Conservation (phyloP, 2,329 filamentous ascomycete genomes). For the Fusarium begoniae region DNA sequence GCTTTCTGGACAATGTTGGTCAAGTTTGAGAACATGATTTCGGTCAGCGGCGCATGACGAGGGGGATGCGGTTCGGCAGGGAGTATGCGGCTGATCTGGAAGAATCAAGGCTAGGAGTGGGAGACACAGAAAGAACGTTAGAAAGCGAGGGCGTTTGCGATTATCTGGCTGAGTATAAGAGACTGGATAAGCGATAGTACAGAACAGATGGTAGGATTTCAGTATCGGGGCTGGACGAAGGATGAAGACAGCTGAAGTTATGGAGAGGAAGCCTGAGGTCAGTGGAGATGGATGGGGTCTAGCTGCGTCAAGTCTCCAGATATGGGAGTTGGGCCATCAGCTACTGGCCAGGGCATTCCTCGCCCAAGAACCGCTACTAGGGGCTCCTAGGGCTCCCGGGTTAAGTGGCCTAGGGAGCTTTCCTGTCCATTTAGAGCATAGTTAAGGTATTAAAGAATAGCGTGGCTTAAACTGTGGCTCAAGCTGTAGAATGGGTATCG, state of each 20-base stretch:
- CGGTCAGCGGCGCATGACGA: slow-evolving; percentile 53
- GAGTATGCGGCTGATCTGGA: slow-evolving; percentile 21
- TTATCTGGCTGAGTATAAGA: not conserved
- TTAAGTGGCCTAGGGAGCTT: not conserved
- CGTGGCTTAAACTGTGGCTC: slow-evolving; percentile 12
- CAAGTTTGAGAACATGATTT: slow-evolving; percentile 68
- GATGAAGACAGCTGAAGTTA: slow-evolving; percentile 22
- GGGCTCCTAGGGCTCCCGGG: not conserved
- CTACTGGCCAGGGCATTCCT: slow-evolving; percentile 34
- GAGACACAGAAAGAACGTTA: not conserved
- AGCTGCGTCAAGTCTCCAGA: slow-evolving; percentile 32
- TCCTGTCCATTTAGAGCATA: not conserved
- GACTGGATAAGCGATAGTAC: not conserved
- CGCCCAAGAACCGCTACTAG: slow-evolving; percentile 23
- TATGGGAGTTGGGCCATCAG: slow-evolving; percentile 19
- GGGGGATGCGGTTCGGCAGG: slow-evolving; percentile 26
- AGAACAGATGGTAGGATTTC: slow-evolving; percentile 5
- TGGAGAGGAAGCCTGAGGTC: slow-evolving; percentile 14
- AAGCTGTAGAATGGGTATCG: not conserved
- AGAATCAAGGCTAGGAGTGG: not conserved
- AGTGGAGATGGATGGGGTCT: slow-evolving; percentile 21
- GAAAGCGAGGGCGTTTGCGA: not conserved
- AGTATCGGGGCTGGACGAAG: slow-evolving; percentile 19
- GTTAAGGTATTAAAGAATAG: not conserved
- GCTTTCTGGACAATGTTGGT: slow-evolving; percentile 93